These are phyloP conservation scores for Delonix regia DNA, from an alignment of 306 rosid genomes.

Conservation along the genomic window DNA sequence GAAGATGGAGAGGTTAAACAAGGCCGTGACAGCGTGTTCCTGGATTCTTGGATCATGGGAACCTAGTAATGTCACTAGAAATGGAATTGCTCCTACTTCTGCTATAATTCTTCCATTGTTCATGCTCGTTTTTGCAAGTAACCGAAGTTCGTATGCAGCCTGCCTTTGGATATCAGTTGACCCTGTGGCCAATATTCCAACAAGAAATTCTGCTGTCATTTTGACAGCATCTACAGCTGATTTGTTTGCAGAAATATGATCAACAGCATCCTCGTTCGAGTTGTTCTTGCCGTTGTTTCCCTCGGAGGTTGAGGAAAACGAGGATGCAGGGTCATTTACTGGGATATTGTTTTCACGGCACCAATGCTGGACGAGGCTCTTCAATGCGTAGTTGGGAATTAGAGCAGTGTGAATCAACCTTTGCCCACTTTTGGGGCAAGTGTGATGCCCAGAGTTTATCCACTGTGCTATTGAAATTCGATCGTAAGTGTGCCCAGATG, in stretches of 20 bases:
- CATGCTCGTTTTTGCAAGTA: constrained; percentile 86
- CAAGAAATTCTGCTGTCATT: constrained; percentile 91
- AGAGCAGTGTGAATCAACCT: constrained; percentile 89
- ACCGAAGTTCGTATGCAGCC: constrained; percentile 86
- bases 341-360: constrained; percentile 64
- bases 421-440: constrained; percentile 92
- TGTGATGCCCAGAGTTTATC: constrained; percentile 90
- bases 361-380: constrained; percentile 86
- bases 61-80: constrained; percentile 66
- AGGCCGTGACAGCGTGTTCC: constrained; percentile 83
- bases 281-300: constrained; percentile 49
- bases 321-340: constrained; percentile 36
- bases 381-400: constrained; percentile 85
- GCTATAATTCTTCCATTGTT: constrained; percentile 75
- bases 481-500: constrained; percentile 90
- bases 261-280: constrained; percentile 44
- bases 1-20: constrained; percentile 83
- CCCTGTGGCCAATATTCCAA: constrained; percentile 94
- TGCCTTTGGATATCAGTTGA: constrained; percentile 81
- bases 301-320: constrained; percentile 41
- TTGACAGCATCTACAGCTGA: constrained; percentile 79
- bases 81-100: constrained; percentile 94
- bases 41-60: constrained; percentile 84
- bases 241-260: constrained; percentile 72
- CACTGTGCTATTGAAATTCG: constrained; percentile 77